Conservation (phyloP, 331 rosid species). For the Spiraea crenata region DNA sequence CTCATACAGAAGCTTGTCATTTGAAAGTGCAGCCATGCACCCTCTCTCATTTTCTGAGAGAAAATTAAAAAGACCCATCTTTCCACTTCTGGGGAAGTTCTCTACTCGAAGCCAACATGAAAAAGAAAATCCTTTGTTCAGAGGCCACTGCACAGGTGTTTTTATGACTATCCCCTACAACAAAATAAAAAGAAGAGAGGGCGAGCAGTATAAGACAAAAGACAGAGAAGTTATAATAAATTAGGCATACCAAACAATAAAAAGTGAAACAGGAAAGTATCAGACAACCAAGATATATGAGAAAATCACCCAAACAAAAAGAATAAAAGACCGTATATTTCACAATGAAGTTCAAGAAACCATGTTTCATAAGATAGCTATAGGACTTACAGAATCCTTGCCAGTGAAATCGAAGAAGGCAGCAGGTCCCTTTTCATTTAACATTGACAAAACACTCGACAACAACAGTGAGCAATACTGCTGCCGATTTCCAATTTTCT, state of each 20-base stretch:
- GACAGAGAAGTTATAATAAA: not conserved
- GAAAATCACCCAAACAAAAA: not conserved
- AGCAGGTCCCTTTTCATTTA: conserved; percentile 94
- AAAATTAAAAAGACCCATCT: conserved; percentile 92
- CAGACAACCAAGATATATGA: not conserved
- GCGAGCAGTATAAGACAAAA: conserved; percentile 17
- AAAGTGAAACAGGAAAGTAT: not conserved
- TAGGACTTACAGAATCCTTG: conserved; percentile 74
- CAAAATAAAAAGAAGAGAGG: conserved; percentile 24
- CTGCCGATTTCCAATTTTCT: conserved; percentile 75
- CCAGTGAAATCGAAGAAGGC: conserved; percentile 92
- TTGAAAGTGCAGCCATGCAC: conserved; percentile 71
- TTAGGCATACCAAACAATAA: not conserved
- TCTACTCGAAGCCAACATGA: conserved; percentile 97
- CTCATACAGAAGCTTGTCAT: conserved; percentile 79
- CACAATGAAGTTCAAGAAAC: not conserved
- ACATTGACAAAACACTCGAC: conserved; percentile 79
- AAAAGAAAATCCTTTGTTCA: conserved; percentile 84
- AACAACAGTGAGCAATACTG: conserved; percentile 81
- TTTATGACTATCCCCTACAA: conserved; percentile 80
- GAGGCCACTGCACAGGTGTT: conserved; percentile 95
- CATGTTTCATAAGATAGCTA: conserved; percentile 2
- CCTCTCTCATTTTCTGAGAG: conserved; percentile 93
- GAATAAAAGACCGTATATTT: not conserved
- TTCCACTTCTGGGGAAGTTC: conserved; percentile 81